phyloP scores from a whole-genome alignment of 345 rosid species.

The Reutealis trisperma region DNA sequence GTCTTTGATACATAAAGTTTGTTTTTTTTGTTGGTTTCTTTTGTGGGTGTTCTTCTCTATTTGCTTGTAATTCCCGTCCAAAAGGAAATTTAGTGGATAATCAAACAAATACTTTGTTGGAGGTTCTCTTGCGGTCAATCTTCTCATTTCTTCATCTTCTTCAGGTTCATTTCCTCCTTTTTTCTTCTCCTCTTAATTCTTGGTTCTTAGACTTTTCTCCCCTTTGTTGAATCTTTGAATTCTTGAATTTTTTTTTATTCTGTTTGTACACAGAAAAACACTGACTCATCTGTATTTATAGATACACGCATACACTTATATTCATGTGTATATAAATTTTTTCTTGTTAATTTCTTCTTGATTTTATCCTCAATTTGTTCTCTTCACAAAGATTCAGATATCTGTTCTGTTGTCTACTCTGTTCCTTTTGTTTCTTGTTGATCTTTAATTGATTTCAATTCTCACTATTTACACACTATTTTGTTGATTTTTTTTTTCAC shows the following conservation, averaged over 20 bases:
- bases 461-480: background rate
- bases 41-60: background rate
- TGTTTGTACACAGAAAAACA: background rate
- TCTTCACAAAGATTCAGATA: too few species aligned
- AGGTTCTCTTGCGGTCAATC: constrained; percentile 10
- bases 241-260: background rate
- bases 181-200: constrained; percentile 11
- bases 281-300: background rate
- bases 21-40: background rate
- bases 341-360: background rate
- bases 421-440: constrained; percentile 1
- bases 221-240: background rate
- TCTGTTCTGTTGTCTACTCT: too few species aligned
- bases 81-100: constrained; percentile 7
- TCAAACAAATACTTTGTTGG: background rate
- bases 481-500: background rate
- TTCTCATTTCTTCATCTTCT: background rate
- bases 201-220: background rate
- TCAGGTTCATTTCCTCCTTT: constrained; percentile 26
- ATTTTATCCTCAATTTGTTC: background rate
- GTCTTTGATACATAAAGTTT: background rate
- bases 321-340: background rate
- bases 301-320: background rate
- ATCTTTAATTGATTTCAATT: background rate
- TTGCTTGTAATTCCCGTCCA: constrained; percentile 20